phyloP scores from a whole-genome alignment of 306 rosid species.

The Citrullus mucosospermus region DNA sequence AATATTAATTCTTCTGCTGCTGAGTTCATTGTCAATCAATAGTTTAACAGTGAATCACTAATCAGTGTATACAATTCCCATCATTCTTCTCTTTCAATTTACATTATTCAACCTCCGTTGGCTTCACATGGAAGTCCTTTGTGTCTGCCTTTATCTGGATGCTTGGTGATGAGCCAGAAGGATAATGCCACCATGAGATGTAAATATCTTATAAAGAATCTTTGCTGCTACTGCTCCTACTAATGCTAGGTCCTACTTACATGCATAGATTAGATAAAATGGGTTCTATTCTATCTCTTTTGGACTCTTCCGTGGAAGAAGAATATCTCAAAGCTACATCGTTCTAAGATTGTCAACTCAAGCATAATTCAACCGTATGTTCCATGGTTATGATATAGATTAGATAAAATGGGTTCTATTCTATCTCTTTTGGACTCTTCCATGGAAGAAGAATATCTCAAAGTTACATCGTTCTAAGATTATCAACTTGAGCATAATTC shows the following conservation, averaged over 20 bases:
- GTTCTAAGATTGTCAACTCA: too few relatives aligned
- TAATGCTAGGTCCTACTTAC: neutral
- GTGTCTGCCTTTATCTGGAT: neutral
- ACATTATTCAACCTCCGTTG: neutral
- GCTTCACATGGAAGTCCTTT: constrained; percentile 1
- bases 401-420: neutral
- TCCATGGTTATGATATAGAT: neutral
- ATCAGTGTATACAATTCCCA: neutral
- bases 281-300: neutral
- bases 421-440: neutral
- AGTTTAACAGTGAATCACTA: neutral
- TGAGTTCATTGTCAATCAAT: neutral
- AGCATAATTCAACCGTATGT: neutral
- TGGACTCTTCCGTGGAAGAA: neutral
- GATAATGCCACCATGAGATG: neutral
- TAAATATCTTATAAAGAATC: neutral
- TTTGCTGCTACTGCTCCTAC: neutral
- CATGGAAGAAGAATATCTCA: neutral
- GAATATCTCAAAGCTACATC: neutral
- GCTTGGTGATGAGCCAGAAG: constrained; percentile 1
- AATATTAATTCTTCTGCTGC: constrained; percentile 2
- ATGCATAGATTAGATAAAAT: neutral
- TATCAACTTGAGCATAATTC: neutral
- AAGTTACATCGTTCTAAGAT: neutral
- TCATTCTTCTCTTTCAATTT: neutral